Percentiles rank a stretch among this genome's conserved stretches.
Conservation (phyloP, 257 asterid species). For the Coffea eugenioides region DNA sequence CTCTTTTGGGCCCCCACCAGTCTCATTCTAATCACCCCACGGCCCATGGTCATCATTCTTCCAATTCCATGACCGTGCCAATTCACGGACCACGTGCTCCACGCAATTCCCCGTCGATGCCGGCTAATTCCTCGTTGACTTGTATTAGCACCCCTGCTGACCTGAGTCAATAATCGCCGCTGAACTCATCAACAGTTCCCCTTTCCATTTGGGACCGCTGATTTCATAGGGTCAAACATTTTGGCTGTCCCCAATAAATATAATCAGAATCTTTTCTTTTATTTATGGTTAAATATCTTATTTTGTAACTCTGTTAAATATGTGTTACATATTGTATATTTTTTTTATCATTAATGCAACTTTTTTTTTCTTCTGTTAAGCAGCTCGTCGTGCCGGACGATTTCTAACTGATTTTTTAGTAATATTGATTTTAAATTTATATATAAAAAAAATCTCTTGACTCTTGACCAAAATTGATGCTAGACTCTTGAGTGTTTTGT, state of each 20-base stretch:
- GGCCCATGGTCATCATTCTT: background rate
- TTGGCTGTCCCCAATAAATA: background rate
- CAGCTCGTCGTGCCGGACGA: too few relatives aligned
- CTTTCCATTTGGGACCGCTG: background rate
- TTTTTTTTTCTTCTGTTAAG: too few relatives aligned
- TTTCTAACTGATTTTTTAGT: too few relatives aligned
- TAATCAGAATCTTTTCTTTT: background rate
- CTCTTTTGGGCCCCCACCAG: background rate
- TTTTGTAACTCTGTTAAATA: too few relatives aligned
- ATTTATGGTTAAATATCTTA: too few relatives aligned
- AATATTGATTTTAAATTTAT: too few relatives aligned
- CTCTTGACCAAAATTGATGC: too few relatives aligned
- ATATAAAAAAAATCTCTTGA: too few relatives aligned
- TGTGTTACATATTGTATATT: too few relatives aligned
- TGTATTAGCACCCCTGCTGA: background rate
- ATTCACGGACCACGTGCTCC: slow-evolving; percentile 26
- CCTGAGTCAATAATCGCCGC: background rate
- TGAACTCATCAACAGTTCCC: background rate
- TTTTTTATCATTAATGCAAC: too few relatives aligned
- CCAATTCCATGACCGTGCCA: background rate
- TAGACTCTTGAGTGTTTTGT: too few relatives aligned
- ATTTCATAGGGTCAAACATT: background rate
- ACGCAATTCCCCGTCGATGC: background rate
- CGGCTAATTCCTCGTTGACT: slow-evolving; percentile 21
- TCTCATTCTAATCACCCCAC: background rate